phyloP scores from a whole-genome alignment of 1,139 yeast genomes.

The Spathaspora sp. region DNA sequence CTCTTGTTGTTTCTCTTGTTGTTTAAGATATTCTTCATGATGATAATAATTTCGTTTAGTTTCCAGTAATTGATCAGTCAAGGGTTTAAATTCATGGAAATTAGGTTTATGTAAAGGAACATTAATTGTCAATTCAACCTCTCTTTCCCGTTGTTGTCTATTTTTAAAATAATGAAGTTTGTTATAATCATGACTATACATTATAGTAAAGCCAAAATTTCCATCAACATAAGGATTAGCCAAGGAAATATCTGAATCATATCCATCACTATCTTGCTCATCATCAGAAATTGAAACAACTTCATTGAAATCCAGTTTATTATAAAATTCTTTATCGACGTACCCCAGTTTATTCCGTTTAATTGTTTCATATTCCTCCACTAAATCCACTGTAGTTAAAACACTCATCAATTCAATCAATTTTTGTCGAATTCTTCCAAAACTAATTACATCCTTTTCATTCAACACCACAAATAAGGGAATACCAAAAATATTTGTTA shows the following conservation, averaged over 20 bases:
- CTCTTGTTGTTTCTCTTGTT: conserved; percentile 6
- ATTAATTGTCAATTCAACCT: conserved; percentile 14
- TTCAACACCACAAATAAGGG: conserved; percentile 71
- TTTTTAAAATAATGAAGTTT: conserved; percentile 6
- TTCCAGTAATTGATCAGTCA: conserved; percentile 30
- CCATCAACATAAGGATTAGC: conserved; percentile 54
- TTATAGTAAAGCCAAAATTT: conserved; percentile 52
- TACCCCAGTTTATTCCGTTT: conserved; percentile 11
- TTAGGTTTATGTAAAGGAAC: conserved; percentile 36
- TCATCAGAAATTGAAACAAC: conserved; percentile 5
- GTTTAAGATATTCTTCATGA: conserved; percentile 14
- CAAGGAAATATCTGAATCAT: conserved; percentile 48
- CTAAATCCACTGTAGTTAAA: conserved; percentile 26
- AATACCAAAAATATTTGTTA: conserved; percentile 54
- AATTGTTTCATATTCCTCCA: conserved; percentile 22
- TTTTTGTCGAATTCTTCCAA: conserved; percentile 56
- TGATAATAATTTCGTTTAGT: conserved; percentile 33
- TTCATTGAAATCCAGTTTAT: conserved; percentile 37
- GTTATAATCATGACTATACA: conserved; percentile 22
- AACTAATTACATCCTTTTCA: conserved; percentile 46
- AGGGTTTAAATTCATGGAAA: conserved; percentile 24
- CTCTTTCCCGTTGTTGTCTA: conserved; percentile 8
- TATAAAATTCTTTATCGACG: conserved; percentile 22
- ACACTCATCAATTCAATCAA: conserved; percentile 40
- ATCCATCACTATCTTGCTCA: conserved; percentile 21